Evolutionary conservation across 441 rosid genomes (phyloP).

Genomic region (Adansonia grandidieri): DNA sequence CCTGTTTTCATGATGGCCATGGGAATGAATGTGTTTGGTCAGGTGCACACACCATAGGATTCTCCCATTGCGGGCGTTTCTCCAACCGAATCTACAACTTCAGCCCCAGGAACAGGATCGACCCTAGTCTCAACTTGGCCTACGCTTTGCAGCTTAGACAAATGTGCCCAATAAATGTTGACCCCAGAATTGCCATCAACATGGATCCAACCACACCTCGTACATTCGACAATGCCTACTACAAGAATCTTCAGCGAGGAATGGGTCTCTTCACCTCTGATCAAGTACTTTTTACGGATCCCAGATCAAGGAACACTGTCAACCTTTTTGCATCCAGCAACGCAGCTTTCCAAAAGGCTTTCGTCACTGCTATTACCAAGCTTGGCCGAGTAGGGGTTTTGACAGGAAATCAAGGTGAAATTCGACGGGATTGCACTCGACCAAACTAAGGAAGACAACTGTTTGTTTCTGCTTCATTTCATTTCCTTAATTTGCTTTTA

Average conservation of each 20-base stretch:
- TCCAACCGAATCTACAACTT: constrained; percentile 54
- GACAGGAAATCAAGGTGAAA: constrained; percentile 64
- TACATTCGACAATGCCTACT: constrained; percentile 63
- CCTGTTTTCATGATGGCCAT: background rate
- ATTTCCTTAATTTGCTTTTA: background rate
- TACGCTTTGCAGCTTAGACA: constrained; percentile 56
- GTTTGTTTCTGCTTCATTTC: background rate
- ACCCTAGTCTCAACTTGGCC: constrained; percentile 47
- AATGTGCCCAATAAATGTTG: constrained; percentile 61
- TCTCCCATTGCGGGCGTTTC: constrained; percentile 64
- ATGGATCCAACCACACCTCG: constrained; percentile 63
- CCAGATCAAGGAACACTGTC: constrained; percentile 52
- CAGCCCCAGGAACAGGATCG: constrained; percentile 44
- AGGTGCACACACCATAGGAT: constrained; percentile 63
- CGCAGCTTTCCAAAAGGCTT: constrained; percentile 52
- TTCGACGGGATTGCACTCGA: constrained; percentile 21
- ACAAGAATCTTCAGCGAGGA: constrained; percentile 59
- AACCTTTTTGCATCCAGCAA: constrained; percentile 52
- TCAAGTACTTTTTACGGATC: constrained; percentile 52
- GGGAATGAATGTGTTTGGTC: background rate
- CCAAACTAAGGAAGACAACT: background rate
- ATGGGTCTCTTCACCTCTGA: constrained; percentile 58
- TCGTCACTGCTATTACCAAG: constrained; percentile 52
- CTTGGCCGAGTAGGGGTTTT: constrained; percentile 59
- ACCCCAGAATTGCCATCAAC: constrained; percentile 38